phyloP scores from a whole-genome alignment of 495 filamentous ascomycete genomes.

The Diplogelasinospora grovesii region DNA sequence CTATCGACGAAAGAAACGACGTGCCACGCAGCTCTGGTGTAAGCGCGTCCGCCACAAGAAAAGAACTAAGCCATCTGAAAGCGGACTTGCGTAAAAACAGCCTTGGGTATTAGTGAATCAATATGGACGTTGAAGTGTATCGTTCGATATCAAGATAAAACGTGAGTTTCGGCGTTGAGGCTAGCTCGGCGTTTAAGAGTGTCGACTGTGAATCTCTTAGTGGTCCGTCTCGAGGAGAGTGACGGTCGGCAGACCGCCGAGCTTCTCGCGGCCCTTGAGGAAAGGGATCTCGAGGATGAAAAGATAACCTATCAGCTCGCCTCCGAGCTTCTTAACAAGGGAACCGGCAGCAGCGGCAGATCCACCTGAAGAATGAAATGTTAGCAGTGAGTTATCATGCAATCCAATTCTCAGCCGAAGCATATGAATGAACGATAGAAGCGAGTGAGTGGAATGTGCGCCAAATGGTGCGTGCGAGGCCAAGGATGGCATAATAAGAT shows the following conservation, averaged over 20 bases:
- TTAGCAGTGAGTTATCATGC: conserved; percentile 1
- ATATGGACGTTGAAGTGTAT: conserved; percentile 1
- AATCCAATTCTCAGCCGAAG: no score
- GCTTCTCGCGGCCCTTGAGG: conserved; percentile 84
- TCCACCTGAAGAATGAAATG: conserved; percentile 54
- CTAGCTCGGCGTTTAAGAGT: neutral
- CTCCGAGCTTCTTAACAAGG: conserved; percentile 78
- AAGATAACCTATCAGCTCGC: conserved; percentile 77
- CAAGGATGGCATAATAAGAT: conserved; percentile 1
- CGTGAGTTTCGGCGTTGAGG: neutral
- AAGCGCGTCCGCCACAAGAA: no score
- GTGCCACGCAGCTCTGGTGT: no score
- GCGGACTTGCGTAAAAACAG: no score
- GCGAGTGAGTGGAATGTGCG: neutral
- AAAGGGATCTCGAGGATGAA: conserved; percentile 97
- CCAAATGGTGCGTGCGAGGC: neutral
- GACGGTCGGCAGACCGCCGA: conserved; percentile 70
- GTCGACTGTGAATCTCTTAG: conserved; percentile 9
- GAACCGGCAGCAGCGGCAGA: conserved; percentile 82
- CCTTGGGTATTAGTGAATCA: neutral
- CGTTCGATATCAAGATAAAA: no score
- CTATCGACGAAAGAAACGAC: no score
- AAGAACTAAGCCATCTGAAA: no score
- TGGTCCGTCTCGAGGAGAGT: conserved; percentile 62
- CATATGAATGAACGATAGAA: conserved; percentile 2